Evolutionary conservation across 306 rosid species (phyloP).

Genomic region (Vicia villosa): DNA sequence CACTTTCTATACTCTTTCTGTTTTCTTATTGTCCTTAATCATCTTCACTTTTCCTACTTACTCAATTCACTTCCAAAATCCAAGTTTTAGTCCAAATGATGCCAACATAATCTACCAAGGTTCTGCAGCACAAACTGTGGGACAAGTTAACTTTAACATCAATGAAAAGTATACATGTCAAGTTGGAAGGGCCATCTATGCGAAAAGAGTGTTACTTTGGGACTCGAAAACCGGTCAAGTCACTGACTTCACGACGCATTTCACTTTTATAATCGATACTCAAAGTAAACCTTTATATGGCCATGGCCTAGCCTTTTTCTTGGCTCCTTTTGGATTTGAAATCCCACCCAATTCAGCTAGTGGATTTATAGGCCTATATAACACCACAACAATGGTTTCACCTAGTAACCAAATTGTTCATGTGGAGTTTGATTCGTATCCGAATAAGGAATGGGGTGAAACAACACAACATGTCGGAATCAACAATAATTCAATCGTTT

Average conservation of each 20-base stretch:
- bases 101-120: slow-evolving; percentile 37
- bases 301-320: slow-evolving; percentile 43
- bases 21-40: background rate
- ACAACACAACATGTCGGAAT: slow-evolving; percentile 43
- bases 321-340: slow-evolving; percentile 39
- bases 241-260: slow-evolving; percentile 45
- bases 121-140: slow-evolving; percentile 33
- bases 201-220: slow-evolving; percentile 46
- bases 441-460: slow-evolving; percentile 29
- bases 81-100: background rate
- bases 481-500: slow-evolving; percentile 24
- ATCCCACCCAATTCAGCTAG: slow-evolving; percentile 44
- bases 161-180: background rate
- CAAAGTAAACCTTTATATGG: background rate
- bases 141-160: slow-evolving; percentile 19
- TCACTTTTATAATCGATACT: slow-evolving; percentile 38
- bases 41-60: background rate
- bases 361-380: slow-evolving; percentile 42
- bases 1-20: background rate
- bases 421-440: slow-evolving; percentile 41
- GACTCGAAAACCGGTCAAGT: slow-evolving; percentile 29
- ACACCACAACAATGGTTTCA: slow-evolving; percentile 28
- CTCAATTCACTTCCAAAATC: slow-evolving; percentile 31
- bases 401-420: slow-evolving; percentile 32
- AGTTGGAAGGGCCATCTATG: slow-evolving; percentile 43